Evolutionary conservation across 441 rosid species (phyloP), one percentile per base, ranked within the genome.

Genomic region (Metrosideros polymorpha): DNA sequence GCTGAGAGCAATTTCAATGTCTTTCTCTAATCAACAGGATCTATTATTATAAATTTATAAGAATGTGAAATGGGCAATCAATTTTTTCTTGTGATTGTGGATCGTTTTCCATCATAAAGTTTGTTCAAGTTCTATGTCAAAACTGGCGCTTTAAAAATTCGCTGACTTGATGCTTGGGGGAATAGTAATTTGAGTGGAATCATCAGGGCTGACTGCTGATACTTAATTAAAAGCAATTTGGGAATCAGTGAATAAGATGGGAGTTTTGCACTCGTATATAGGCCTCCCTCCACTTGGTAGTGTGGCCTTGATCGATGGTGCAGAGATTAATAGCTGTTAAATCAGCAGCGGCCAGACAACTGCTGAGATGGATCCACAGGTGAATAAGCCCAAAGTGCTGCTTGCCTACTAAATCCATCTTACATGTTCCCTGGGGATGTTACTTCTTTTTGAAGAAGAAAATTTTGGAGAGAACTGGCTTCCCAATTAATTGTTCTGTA

Each of bases 281-380:
- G 85, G 85, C 85, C 53, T 27, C 82, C 29, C 85, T 86, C 51
- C 15, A 15, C 32, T 82, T 82, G 17, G 61, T 86, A 61, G 88
- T 59, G 82, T 86, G 63, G 88, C 82, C 82, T 83, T 59, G 61
- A 86, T 19, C 71, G 15, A 32, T 18, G n/a, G 83, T 83, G 88
- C 88, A 61, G 47, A 86, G 39, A 86, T 29, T 83, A 63, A 83
- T 86, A 83, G 85, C 85, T 82, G 87, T 82, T 82, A 29, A 61
- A 39, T 86, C 87, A 86, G 85, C 63, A 42, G 85, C 82, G 87
- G 87, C 87, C 87, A 86, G 87, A 82, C 87, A 86, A 86, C 87
- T 45, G 87, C 59, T 32, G 85, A 86, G 88, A 51, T 82, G 85
- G 85, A 86, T 86, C 88, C 88, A 86, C 88, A 51, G 88, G 82